phyloP scores from a whole-genome alignment of 176 grass and related monocot species.

The Cenchrus fungigraminus region DNA sequence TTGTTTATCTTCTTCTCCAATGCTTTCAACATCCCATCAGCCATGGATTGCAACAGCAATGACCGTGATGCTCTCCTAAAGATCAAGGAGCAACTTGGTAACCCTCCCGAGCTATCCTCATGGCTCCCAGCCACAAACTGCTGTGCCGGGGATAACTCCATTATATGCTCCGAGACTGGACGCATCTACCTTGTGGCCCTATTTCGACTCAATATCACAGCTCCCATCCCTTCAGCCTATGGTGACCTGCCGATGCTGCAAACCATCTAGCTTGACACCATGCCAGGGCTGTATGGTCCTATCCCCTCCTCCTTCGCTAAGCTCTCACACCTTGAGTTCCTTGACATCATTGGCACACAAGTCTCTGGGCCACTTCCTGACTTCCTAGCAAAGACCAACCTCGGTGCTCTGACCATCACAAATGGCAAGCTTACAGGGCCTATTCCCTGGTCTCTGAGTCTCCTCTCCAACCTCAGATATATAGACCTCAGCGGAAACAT shows the following conservation, averaged over 20 bases:
- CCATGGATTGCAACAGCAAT: constrained; percentile 26
- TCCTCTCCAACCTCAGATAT: constrained; percentile 46
- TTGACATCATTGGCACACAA: constrained; percentile 45
- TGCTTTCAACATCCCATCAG: background rate
- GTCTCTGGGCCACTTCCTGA: constrained; percentile 48
- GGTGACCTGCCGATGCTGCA: constrained; percentile 21
- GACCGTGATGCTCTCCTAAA: constrained; percentile 50
- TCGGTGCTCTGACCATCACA: constrained; percentile 52
- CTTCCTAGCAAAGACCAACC: constrained; percentile 41
- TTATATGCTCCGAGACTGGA: constrained; percentile 36
- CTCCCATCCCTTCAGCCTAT: constrained; percentile 32
- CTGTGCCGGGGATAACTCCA: constrained; percentile 32
- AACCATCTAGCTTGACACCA: constrained; percentile 40
- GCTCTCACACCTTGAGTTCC: constrained; percentile 35
- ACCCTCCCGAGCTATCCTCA: constrained; percentile 48
- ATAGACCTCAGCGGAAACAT: constrained; percentile 55
- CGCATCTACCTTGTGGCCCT: constrained; percentile 29
- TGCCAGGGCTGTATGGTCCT: constrained; percentile 45
- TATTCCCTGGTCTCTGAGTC: constrained; percentile 43
- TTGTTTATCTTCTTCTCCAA: constrained; percentile 29
- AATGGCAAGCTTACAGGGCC: constrained; percentile 53
- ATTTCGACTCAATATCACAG: constrained; percentile 17
- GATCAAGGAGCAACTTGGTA: constrained; percentile 55
- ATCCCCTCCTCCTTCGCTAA: constrained; percentile 53
- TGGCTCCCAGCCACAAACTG: constrained; percentile 55